Conservation (phyloP, 2,329 filamentous ascomycete genomes). For the Chaetomiaceae sp. region DNA sequence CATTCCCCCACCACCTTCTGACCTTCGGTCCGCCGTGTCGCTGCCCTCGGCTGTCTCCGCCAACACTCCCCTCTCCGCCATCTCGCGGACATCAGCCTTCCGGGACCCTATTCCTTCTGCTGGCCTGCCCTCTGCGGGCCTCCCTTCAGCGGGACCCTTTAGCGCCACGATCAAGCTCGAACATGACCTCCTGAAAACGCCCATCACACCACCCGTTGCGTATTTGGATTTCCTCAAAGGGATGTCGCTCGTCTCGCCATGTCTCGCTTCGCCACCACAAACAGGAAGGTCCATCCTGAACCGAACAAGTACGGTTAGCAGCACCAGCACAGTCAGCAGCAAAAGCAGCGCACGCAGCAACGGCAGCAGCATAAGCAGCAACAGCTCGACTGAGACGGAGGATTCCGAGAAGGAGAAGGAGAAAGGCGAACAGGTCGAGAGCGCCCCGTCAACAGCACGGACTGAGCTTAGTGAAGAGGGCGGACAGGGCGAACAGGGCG, state of each 20-base stretch:
- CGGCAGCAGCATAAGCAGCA: slow-evolving; percentile 41
- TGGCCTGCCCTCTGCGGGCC: slow-evolving; percentile 35
- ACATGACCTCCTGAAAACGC: slow-evolving; percentile 65
- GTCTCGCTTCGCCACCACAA: slow-evolving; percentile 37
- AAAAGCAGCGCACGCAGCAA: slow-evolving; percentile 43
- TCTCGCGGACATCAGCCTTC: slow-evolving; percentile 35
- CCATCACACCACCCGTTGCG: slow-evolving; percentile 83
- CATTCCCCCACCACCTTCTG: slow-evolving; percentile 38
- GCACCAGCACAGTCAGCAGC: slow-evolving; percentile 40
- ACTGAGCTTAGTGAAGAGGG: slow-evolving; percentile 52
- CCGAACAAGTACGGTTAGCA: slow-evolving; percentile 42
- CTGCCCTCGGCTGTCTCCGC: slow-evolving; percentile 48
- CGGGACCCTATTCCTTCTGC: slow-evolving; percentile 37
- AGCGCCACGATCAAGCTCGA: slow-evolving; percentile 60
- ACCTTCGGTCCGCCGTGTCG: slow-evolving; percentile 49
- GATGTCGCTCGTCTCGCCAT: slow-evolving; percentile 57
- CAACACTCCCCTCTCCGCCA: slow-evolving; percentile 62
- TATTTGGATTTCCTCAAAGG: slow-evolving; percentile 92
- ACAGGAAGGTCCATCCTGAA: slow-evolving; percentile 29
- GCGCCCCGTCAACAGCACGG: slow-evolving; percentile 51
- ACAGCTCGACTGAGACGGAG: slow-evolving; percentile 39
- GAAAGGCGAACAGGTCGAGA: slow-evolving; percentile 32
- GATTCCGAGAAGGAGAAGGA: slow-evolving; percentile 30
- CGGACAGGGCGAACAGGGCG: slow-evolving; percentile 49
- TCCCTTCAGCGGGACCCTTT: slow-evolving; percentile 34